Percentiles rank a stretch among this genome's conserved stretches.
Evolutionary conservation across 2,329 filamentous ascomycete genomes (phyloP).

Genomic region (Cladophialophora carrionii): DNA sequence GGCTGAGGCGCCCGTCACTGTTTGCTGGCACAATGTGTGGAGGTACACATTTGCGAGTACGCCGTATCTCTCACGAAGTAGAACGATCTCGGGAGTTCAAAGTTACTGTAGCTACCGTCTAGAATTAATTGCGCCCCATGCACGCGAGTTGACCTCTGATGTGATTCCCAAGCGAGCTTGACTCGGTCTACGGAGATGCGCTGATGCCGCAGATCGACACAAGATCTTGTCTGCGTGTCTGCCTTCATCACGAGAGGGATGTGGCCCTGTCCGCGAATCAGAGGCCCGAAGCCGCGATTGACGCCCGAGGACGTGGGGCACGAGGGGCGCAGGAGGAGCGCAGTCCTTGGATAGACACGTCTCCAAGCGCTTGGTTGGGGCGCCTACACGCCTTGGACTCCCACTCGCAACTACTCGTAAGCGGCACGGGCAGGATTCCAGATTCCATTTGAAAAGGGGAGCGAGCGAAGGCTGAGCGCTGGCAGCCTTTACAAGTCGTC

Average conservation of each 20-base stretch:
- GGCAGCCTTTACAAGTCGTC: background rate
- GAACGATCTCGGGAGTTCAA: background rate
- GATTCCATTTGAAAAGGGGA: background rate
- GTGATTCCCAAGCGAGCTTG: background rate
- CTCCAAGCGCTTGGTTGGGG: conserved; percentile 29
- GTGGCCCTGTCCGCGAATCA: conserved; percentile 23
- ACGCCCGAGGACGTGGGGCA: conserved; percentile 33
- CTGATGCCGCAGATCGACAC: background rate
- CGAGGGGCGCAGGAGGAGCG: too few species aligned
- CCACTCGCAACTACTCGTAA: background rate
- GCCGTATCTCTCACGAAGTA: too few species aligned
- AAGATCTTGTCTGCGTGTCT: background rate
- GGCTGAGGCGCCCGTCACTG: background rate
- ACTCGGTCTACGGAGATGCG: background rate
- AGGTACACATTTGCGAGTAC: background rate
- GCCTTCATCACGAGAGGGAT: conserved; percentile 4
- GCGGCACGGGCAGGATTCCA: background rate
- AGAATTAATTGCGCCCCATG: background rate
- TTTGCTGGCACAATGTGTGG: background rate
- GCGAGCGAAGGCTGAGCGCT: background rate
- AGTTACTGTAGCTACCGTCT: background rate
- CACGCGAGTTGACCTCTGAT: background rate
- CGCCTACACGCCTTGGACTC: conserved; percentile 18
- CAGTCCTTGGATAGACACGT: conserved; percentile 16
- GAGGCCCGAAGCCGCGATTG: conserved; percentile 20